Conservation (phyloP, 208 protist species). For the Leptomonas pyrrhocoris region DNA sequence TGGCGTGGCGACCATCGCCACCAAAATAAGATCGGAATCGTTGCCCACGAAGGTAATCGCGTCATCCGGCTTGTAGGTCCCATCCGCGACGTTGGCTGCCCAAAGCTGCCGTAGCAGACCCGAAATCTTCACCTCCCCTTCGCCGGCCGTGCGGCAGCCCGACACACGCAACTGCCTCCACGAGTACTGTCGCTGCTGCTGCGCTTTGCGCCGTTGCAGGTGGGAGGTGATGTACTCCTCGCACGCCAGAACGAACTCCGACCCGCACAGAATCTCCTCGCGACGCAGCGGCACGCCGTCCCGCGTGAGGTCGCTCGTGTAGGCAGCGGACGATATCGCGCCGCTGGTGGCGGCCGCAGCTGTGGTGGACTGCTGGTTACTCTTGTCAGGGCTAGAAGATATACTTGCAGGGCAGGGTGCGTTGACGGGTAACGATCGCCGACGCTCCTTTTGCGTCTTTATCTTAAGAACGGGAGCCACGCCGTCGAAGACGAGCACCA, state of each 20-base stretch:
- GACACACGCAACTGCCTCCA: constrained; percentile 38
- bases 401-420: constrained; percentile 14
- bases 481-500: constrained; percentile 82
- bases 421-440: constrained; percentile 24
- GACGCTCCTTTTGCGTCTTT: constrained; percentile 65
- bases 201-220: constrained; percentile 9
- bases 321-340: constrained; percentile 13
- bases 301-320: constrained; percentile 55
- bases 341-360: not conserved
- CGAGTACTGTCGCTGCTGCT: constrained; percentile 1
- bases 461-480: constrained; percentile 77
- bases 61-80: constrained; percentile 62
- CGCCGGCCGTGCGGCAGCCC: constrained; percentile 58
- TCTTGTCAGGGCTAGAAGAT: not conserved
- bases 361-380: not conserved
- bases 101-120: constrained; percentile 51
- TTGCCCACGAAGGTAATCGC: constrained; percentile 71
- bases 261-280: constrained; percentile 73
- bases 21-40: constrained; percentile 83
- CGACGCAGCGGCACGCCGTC: constrained; percentile 46
- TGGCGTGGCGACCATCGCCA: constrained; percentile 65
- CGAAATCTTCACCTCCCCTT: constrained; percentile 89
- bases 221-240: constrained; percentile 44
- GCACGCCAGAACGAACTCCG: constrained; percentile 77
- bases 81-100: constrained; percentile 23